These are phyloP conservation scores for Polysphondylium violaceum DNA, from an alignment of 78 protist genomes.

Conservation along the genomic window DNA sequence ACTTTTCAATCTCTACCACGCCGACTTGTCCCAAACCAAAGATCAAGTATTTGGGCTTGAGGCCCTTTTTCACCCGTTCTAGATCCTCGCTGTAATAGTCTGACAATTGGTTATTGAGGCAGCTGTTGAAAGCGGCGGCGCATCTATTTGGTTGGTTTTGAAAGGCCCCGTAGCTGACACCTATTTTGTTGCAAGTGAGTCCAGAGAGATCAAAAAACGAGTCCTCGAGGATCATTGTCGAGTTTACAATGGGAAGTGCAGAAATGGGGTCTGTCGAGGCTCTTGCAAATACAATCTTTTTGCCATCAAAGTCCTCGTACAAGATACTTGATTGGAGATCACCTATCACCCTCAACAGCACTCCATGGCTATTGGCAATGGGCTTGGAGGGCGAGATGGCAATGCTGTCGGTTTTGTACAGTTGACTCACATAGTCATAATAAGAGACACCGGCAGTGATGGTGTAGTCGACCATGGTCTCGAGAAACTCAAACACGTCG, in stretches of 20 bases:
- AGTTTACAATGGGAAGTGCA: background rate
- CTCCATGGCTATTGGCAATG: background rate
- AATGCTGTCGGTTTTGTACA: background rate
- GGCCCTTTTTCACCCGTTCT: background rate
- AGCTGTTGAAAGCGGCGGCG: background rate
- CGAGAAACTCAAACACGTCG: background rate
- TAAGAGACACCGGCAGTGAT: slow-evolving; percentile 4
- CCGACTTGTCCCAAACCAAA: background rate
- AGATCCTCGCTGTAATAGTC: background rate
- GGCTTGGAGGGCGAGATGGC: background rate
- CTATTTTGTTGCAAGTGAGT: slow-evolving; percentile 9
- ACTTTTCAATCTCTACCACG: background rate
- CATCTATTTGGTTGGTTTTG: slow-evolving; percentile 64
- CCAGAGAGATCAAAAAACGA: slow-evolving; percentile 4
- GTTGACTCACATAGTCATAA: background rate
- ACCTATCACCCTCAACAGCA: slow-evolving; percentile 9
- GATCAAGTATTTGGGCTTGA: background rate
- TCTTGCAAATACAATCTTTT: background rate
- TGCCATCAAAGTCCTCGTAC: background rate
- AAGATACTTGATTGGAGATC: slow-evolving; percentile 2
- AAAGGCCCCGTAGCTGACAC: slow-evolving; percentile 9
- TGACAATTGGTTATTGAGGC: slow-evolving; percentile 25
- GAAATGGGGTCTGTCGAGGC: background rate
- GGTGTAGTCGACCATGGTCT: background rate
- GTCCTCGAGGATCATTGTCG: background rate